Evolutionary conservation across 2,329 filamentous ascomycete species (phyloP).

Genomic region (Venturia carpophila): DNA sequence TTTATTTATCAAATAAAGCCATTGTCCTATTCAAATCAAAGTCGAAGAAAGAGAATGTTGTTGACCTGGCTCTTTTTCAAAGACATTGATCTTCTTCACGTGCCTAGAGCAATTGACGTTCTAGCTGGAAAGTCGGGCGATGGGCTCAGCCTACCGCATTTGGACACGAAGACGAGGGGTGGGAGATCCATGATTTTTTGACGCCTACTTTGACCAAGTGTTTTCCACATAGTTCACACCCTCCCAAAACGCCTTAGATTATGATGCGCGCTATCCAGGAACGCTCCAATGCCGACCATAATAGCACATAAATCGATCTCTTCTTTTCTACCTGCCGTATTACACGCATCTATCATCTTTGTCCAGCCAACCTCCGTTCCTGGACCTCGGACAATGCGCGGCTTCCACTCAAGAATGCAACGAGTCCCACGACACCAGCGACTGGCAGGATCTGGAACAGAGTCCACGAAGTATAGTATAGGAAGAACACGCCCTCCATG

Average conservation of each 20-base stretch:
- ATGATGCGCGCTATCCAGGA: not conserved
- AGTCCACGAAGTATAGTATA: slow-evolving; percentile 90
- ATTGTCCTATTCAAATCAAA: no score
- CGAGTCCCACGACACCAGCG: slow-evolving; percentile 56
- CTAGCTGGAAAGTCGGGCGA: no score
- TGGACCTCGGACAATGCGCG: slow-evolving; percentile 91
- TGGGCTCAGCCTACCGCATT: no score
- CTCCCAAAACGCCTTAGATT: not conserved
- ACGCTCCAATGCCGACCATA: not conserved
- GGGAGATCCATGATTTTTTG: not conserved
- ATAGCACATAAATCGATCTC: not conserved
- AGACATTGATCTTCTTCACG: no score
- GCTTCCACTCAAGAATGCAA: slow-evolving; percentile 79
- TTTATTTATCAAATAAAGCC: no score
- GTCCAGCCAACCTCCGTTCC: slow-evolving; percentile 69
- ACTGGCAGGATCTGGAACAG: slow-evolving; percentile 82
- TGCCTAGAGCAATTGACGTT: no score
- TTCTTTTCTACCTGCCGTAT: not conserved
- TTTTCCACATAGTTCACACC: slow-evolving; percentile 3
- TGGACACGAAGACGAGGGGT: not conserved
- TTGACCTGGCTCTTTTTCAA: no score
- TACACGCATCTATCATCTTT: slow-evolving; percentile 37
- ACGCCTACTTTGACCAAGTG: not conserved
- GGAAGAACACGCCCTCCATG: slow-evolving; percentile 86
- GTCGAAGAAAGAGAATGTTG: no score